Evolutionary conservation across 805 yeast genomes (phyloP), one percentile per base, ranked within the genome.

Genomic region (Zygoascus flipseniorum): DNA sequence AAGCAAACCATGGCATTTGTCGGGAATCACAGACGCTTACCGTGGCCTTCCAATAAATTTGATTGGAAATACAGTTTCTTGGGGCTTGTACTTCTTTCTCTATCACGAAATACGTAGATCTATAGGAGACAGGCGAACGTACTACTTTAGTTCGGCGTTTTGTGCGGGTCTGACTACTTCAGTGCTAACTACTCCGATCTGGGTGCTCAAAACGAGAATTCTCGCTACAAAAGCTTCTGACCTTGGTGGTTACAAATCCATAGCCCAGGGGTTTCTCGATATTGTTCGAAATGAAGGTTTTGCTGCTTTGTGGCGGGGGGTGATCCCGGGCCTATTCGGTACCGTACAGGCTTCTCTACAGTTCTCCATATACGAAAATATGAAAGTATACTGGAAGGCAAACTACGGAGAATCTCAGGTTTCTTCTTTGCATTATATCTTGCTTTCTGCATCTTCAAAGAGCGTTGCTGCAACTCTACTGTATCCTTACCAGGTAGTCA

Each of bases 161-260:
- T 58, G 75, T 1, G 89, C 97, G 0, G 99, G 99, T 0, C 63
- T 82, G 43, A 62, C 82, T 5, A 88, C 97, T 0, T 78, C 95
- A 0, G 52, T 88, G 0, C 43, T 86, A 14, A 90, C 99, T 0
- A 93, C 89, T 64, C 99, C 99, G 0, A 78, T 92, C 10, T 92
- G 99, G 99, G 96, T 93, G 1, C 67, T 93, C 18, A 93, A 93
- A 68, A 93, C 99, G 0, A 75, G 98, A 56, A 84, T 92, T 59
- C 75, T 90, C 62, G 81, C 89, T 18, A 78, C 79, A 1, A 62
- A 66, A 13, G 56, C 62, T 14, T 54, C 45, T 56, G 58, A 53
- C 14, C 72, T 73, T 0, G 76, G 76, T 14, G 83, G 87, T 0
- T 88, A 89, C 62, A 67, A 67, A 9, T 80, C 88, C 0, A 68